Conservation (phyloP, 1,284 basidiomycete genomes). For the Lentinus polychrous region DNA sequence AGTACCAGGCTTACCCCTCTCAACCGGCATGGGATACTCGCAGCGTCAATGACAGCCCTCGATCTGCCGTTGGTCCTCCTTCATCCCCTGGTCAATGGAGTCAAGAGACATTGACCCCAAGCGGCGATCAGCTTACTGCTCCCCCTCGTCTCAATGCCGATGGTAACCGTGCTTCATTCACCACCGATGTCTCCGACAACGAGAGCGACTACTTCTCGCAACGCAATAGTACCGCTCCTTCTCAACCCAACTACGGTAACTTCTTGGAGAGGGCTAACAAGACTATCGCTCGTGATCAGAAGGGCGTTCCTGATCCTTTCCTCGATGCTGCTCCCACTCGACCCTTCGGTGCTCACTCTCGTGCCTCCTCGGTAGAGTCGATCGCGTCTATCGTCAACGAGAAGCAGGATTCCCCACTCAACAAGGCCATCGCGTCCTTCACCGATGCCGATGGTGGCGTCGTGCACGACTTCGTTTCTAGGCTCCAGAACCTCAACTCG, state of each 20-base stretch:
- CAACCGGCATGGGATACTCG: conserved; percentile 51
- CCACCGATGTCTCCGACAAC: conserved; percentile 43
- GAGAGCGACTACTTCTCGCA: conserved; percentile 55
- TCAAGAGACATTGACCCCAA: conserved; percentile 47
- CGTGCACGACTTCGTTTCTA: conserved; percentile 82
- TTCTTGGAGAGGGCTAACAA: conserved; percentile 83
- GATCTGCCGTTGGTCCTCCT: conserved; percentile 20
- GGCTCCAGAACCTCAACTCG: conserved; percentile 69
- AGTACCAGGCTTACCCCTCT: conserved; percentile 38
- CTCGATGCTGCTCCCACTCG: conserved; percentile 59
- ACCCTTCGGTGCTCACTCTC: conserved; percentile 77
- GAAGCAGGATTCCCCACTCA: conserved; percentile 81
- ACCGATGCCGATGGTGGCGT: conserved; percentile 90
- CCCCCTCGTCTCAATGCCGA: conserved; percentile 27
- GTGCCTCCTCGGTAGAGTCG: conserved; percentile 78
- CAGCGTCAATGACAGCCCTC: conserved; percentile 31
- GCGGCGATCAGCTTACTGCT: conserved; percentile 26
- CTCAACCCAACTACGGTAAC: conserved; percentile 52
- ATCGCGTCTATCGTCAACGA: conserved; percentile 87
- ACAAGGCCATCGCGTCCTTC: conserved; percentile 89
- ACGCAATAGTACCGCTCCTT: conserved; percentile 26
- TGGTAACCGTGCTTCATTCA: conserved; percentile 39
- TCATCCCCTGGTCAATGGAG: conserved; percentile 53
- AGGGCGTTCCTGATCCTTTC: conserved; percentile 77
- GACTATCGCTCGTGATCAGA: conserved; percentile 73